phyloP scores from a whole-genome alignment of 495 filamentous ascomycete species.

The Talaromyces liani region DNA sequence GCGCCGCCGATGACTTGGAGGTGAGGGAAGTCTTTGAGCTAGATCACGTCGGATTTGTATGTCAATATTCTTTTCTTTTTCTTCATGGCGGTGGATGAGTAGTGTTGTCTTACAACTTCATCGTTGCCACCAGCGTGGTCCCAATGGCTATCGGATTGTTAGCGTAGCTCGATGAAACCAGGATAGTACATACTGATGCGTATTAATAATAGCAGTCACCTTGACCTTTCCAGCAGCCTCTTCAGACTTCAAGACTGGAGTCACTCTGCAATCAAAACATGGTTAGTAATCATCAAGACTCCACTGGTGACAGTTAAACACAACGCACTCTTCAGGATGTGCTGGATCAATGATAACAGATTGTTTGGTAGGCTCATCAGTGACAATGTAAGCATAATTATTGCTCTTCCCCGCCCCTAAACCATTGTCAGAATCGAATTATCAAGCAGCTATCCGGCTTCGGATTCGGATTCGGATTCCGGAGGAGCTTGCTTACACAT shows the following conservation, averaged over 20 bases:
- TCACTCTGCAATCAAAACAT: slow-evolving; percentile 49
- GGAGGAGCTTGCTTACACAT: slow-evolving; percentile 70
- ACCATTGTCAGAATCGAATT: slow-evolving; percentile 3
- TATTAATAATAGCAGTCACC: slow-evolving; percentile 85
- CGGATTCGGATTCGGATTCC: not conserved
- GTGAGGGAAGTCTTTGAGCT: slow-evolving; percentile 61
- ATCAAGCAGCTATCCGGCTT: not conserved
- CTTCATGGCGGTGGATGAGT: not conserved
- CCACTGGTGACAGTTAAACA: not conserved
- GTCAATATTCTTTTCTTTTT: not conserved
- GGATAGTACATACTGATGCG: slow-evolving; percentile 69
- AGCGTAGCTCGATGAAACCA: not conserved
- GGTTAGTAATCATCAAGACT: not conserved
- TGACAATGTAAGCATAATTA: slow-evolving; percentile 95
- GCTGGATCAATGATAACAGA: slow-evolving; percentile 97
- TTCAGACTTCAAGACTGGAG: slow-evolving; percentile 68
- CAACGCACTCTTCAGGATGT: slow-evolving; percentile 76
- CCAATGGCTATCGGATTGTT: slow-evolving; percentile 58
- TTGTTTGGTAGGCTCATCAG: slow-evolving; percentile 82
- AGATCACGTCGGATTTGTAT: not conserved
- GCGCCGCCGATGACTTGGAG: slow-evolving; percentile 81
- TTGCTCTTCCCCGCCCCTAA: slow-evolving; percentile 85
- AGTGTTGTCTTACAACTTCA: slow-evolving; percentile 50
- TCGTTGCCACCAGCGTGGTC: slow-evolving; percentile 93
- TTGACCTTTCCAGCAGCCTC: slow-evolving; percentile 67